Evolutionary conservation across 2,329 filamentous ascomycete genomes (phyloP).

Genomic region (Aspergillus fumigatus): DNA sequence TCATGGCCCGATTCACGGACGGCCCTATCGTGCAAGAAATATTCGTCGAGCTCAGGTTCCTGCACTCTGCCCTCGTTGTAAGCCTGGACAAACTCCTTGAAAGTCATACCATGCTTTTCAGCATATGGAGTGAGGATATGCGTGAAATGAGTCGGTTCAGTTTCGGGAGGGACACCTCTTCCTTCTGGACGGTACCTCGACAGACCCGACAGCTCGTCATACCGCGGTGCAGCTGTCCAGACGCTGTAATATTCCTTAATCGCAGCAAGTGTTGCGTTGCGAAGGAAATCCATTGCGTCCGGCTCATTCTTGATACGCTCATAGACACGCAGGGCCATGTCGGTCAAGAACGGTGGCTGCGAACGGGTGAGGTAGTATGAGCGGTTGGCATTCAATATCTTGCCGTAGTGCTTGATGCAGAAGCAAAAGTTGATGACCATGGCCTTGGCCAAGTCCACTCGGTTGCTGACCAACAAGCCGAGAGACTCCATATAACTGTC

Average conservation of each 20-base stretch:
- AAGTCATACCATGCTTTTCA: constrained; percentile 75
- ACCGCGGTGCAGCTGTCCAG: constrained; percentile 74
- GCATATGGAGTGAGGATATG: constrained; percentile 79
- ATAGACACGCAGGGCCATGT: constrained; percentile 92
- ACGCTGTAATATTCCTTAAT: constrained; percentile 96
- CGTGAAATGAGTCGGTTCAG: constrained; percentile 79
- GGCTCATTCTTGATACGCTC: constrained; percentile 87
- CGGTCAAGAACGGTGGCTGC: constrained; percentile 93
- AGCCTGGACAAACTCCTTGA: constrained; percentile 77
- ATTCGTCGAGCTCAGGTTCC: constrained; percentile 88
- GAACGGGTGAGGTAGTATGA: constrained; percentile 94
- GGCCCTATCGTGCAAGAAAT: constrained; percentile 92
- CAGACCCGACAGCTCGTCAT: constrained; percentile 72
- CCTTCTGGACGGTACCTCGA: constrained; percentile 83
- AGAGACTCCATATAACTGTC: constrained; percentile 98
- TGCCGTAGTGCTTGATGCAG: constrained; percentile 96
- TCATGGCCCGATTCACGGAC: constrained; percentile 96
- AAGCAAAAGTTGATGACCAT: constrained; percentile 98
- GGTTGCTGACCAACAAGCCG: constrained; percentile 79
- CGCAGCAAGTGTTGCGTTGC: constrained; percentile 74
- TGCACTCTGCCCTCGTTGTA: constrained; percentile 75
- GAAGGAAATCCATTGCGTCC: constrained; percentile 74
- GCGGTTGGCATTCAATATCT: constrained; percentile 94
- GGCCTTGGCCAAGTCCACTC: constrained; percentile 79
- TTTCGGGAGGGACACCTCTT: constrained; percentile 83